Evolutionary conservation across 495 filamentous ascomycete genomes (phyloP).

Genomic region (Penicillium argentinense): DNA sequence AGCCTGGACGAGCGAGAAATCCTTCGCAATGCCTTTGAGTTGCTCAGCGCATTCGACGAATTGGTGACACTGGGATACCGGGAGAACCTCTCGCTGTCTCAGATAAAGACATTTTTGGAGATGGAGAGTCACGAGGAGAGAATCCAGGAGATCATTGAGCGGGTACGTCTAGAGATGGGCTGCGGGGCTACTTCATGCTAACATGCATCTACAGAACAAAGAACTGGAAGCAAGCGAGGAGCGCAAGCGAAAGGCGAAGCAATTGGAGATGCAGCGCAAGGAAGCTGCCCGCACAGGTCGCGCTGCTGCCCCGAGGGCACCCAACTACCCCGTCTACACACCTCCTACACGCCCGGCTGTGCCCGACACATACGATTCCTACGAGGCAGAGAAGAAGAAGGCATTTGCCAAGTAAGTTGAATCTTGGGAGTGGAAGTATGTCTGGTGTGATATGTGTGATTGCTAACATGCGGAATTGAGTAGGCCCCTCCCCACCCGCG

Average conservation of each 20-base stretch:
- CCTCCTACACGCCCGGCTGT: slow-evolving; percentile 70
- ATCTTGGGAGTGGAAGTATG: not conserved
- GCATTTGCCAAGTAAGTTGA: slow-evolving; percentile 64
- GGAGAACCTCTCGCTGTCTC: slow-evolving; percentile 89
- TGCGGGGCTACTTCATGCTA: slow-evolving; percentile 11
- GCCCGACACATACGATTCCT: slow-evolving; percentile 83
- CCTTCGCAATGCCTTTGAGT: slow-evolving; percentile 87
- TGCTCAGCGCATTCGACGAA: slow-evolving; percentile 95
- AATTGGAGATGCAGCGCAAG: slow-evolving; percentile 96
- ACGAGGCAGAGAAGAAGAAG: slow-evolving; percentile 97
- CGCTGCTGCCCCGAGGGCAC: slow-evolving; percentile 62
- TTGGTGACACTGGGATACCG: slow-evolving; percentile 91
- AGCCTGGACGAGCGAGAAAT: slow-evolving; percentile 95
- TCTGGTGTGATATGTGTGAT: not conserved
- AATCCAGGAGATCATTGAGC: slow-evolving; percentile 95
- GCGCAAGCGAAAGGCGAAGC: slow-evolving; percentile 96
- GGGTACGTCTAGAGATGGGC: slow-evolving; percentile 52
- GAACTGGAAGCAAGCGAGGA: slow-evolving; percentile 97
- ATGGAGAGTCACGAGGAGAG: slow-evolving; percentile 99
- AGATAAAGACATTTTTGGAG: slow-evolving; percentile 98
- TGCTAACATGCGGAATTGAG: not conserved
- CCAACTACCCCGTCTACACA: slow-evolving; percentile 86
- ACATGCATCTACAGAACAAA: slow-evolving; percentile 70
- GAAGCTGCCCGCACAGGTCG: slow-evolving; percentile 68
- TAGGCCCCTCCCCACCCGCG: slow-evolving; percentile 69